Conservation (phyloP, 345 rosid genomes). For the Eucalyptus tenuipes region DNA sequence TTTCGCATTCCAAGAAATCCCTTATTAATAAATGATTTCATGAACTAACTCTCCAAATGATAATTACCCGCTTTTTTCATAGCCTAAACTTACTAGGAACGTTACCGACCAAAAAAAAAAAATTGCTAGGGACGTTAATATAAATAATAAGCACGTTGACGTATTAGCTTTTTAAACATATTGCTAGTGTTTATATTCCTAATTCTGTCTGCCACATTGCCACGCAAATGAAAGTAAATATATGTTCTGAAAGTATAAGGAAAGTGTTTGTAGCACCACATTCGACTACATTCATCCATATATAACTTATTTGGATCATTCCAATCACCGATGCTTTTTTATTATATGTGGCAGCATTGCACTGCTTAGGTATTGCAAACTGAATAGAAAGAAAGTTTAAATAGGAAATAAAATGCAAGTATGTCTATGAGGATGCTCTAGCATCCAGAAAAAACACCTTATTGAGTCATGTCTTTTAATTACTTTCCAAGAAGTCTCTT, state of each 20-base stretch:
- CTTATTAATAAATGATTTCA: too few relatives aligned
- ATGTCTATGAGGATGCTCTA: not conserved
- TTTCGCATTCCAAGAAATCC: too few relatives aligned
- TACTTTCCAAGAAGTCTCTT: too few relatives aligned
- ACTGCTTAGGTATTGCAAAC: not conserved
- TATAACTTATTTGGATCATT: not conserved
- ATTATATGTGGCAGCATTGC: not conserved
- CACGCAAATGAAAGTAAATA: not conserved
- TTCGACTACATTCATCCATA: not conserved
- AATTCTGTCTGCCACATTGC: not conserved
- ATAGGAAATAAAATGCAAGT: not conserved
- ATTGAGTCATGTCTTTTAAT: too few relatives aligned
- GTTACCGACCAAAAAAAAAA: too few relatives aligned
- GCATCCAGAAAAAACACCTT: not conserved
- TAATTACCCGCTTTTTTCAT: not conserved
- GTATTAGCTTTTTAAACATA: not conserved
- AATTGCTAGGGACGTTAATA: not conserved
- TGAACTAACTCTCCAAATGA: too few relatives aligned
- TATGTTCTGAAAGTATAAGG: not conserved
- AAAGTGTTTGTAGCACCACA: not conserved
- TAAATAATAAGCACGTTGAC: not conserved
- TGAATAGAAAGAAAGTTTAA: not conserved
- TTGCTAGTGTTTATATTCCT: not conserved
- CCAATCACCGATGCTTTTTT: not conserved
- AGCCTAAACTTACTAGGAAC: not conserved